Base-by-base conservation (phyloP, 352 stramenopile genomes). In the Blastocystis sp. region DNA sequence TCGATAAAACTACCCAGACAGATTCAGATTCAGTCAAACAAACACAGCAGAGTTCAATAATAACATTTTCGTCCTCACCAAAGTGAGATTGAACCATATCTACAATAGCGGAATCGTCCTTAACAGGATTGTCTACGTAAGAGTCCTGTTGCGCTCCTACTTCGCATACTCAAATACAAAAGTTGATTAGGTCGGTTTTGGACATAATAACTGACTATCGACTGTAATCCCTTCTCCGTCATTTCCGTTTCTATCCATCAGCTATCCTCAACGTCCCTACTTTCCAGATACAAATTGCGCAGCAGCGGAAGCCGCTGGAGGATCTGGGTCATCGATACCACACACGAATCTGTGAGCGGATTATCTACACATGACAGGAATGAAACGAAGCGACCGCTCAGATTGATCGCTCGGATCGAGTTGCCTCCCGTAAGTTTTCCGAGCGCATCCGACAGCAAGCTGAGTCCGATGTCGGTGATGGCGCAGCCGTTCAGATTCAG, bases 401-500 rank as follows among this genome's bases (percentile, higher is more conserved):
- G 69, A 44, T 81, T 81, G 4, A 81, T 2, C 7, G 48, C 51
- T 16, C 36, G 29, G 21, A 81, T 57, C 4, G 48, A 18, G 34
- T 51, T 46, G 18, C 29, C 24, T 63, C 69, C 46, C 6, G 24
- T 24, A 11, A 64, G n/a, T 27, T 8, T 29, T 14, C 27, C 18
- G 40, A 81, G 53, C 4, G 27, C 36, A 9, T 29, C 24, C 36
- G 42, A 11, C 16, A 81, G 27, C 36, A 36, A 21, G 7, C 29
- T 21, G 21, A 81, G 9, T 2, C 46, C 32, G 9, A 27, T 21
- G 32, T 46, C 46, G 4, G 69, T 64, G 9, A 81, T 6, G 1
- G 11, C 14, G 24, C 69, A 81, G 34, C 69, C 69, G 21, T 54
- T 59, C 42, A 81, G 56, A 29, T 81, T 64, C 14, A 81, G 32